Evolutionary conservation across 2,329 filamentous ascomycete genomes (phyloP).

Genomic region (Paecilomyces fulvus): DNA sequence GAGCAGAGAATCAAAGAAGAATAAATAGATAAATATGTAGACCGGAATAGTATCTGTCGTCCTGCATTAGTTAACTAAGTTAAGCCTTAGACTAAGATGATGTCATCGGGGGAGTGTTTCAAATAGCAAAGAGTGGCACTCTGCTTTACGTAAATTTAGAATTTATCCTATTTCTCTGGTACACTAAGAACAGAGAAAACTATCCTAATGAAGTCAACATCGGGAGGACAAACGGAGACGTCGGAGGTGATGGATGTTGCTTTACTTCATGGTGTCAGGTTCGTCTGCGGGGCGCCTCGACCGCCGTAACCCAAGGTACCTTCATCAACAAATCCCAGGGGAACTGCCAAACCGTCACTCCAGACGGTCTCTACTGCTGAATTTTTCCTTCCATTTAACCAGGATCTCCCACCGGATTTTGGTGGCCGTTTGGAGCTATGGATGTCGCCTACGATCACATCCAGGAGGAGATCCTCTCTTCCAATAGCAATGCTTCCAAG

Average conservation of each 20-base stretch:
- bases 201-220: background rate
- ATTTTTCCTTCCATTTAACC: background rate
- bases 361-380: background rate
- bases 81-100: background rate
- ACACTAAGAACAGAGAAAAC: background rate
- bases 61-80: too few relatives aligned
- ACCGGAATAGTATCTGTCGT: background rate
- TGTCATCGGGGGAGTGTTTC: background rate
- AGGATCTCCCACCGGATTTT: background rate
- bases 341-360: background rate
- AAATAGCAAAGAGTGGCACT: background rate
- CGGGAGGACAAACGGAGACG: background rate
- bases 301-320: background rate
- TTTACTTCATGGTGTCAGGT: background rate
- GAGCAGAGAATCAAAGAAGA: background rate
- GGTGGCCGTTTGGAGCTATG: conserved; percentile 45
- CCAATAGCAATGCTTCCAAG: conserved; percentile 45
- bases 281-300: background rate
- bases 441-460: conserved; percentile 98
- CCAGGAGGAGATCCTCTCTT: conserved; percentile 64
- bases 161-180: background rate
- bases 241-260: background rate
- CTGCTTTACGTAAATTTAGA: background rate
- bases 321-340: background rate
- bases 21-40: background rate